Percentiles rank a stretch among this genome's conserved stretches.
Conservation (phyloP, 169 alveolate genomes). For the Cryptosporidium muris region DNA sequence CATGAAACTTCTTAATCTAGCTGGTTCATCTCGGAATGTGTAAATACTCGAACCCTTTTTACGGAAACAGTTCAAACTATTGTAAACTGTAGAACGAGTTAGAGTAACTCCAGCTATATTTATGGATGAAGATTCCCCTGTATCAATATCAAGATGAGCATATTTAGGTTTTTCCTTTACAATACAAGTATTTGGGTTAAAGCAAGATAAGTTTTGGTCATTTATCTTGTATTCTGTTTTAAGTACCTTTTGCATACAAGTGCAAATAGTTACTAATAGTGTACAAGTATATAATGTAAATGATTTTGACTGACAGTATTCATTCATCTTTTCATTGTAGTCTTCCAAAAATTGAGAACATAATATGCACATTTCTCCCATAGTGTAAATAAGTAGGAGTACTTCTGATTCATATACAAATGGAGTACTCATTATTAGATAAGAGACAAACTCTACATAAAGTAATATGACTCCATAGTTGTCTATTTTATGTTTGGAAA, state of each 20-base stretch:
- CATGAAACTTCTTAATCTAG: not conserved
- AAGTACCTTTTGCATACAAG: constrained; percentile 22
- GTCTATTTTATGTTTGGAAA: not conserved
- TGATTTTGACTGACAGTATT: not conserved
- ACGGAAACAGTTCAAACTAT: constrained; percentile 7
- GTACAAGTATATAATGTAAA: constrained; percentile 2
- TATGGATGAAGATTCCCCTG: not conserved
- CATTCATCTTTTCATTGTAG: not conserved
- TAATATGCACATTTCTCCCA: constrained; percentile 63
- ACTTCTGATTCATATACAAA: constrained; percentile 54
- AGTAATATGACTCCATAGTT: constrained; percentile 4
- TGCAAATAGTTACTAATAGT: constrained; percentile 29
- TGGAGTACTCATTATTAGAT: constrained; percentile 49
- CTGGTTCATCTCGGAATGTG: not conserved
- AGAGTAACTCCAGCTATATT: constrained; percentile 20
- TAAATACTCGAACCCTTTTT: constrained; percentile 17
- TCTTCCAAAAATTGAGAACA: constrained; percentile 30
- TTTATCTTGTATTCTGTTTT: constrained; percentile 45
- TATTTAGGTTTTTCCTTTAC: constrained; percentile 46
- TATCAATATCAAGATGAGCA: constrained; percentile 8
- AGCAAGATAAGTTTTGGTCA: constrained; percentile 34
- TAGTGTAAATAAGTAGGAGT: constrained; percentile 6
- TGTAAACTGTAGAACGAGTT: constrained; percentile 10
- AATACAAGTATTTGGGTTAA: constrained; percentile 32
- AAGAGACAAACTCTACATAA: constrained; percentile 48